Base-by-base conservation (phyloP, 148 eudicot genomes). In the Diospyros kaki region DNA sequence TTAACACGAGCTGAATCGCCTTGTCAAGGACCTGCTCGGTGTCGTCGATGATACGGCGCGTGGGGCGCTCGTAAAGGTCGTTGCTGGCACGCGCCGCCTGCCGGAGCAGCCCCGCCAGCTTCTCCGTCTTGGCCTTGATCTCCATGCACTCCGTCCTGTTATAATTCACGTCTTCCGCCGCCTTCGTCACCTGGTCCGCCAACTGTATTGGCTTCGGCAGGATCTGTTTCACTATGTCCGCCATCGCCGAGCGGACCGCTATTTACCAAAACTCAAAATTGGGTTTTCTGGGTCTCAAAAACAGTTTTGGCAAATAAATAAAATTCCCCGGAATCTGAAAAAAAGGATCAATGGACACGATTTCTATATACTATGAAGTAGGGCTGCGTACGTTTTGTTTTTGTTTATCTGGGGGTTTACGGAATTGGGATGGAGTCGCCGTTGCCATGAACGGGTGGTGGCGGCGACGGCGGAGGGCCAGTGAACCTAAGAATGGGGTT, bases 11-110 rank as follows among this genome's bases (percentile, higher is more conserved):
- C 45, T 73, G 75, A 0, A 90, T 72, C 0, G 97, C 84, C 56
- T 92, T 92, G 10, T 90, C 97, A 0, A 92, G 83, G 72, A 82
- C 88, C 5, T 88, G 91, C 52, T 85, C 86, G 2, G 97, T 90
- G 71, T 92, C 91, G 56, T 88, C 92, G 63, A 90, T 88, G 73
- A 92, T 92, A 4, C 94, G 89, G 28, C 97, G 88, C 1, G 97
- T 88, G 9, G 94, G 97, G 0, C 94, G 90, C 66, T 92, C 97
- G 66, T 90, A 92, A 5, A 92, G 82, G 74, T 92, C 91, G 69
- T 72, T 87, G 73, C 85, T 81, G 4, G 89, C 84, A 1, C 94
- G 94, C 1, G 94, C 94, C 15, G 91, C 94, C 60, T 85, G 91
- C 0, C 97, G 89, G 53, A 92, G 86, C 40, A 88, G 87, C 14